phyloP scores from a whole-genome alignment of 1,139 yeast genomes.

The Sugiyamaella neomexicana region DNA sequence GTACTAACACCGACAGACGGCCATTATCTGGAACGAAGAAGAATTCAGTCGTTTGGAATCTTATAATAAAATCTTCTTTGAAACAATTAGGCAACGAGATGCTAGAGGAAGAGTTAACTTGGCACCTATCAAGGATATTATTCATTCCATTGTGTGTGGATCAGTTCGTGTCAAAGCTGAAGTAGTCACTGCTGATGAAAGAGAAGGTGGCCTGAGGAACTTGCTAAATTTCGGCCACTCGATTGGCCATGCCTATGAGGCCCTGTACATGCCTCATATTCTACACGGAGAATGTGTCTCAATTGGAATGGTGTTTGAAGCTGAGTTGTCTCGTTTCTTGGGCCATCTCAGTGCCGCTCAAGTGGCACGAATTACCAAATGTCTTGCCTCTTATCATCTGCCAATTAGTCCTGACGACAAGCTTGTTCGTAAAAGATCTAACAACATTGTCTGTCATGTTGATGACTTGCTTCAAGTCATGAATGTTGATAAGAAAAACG shows the following conservation, averaged over 20 bases:
- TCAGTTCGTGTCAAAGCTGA: conserved; percentile 89
- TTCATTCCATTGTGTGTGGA: conserved; percentile 77
- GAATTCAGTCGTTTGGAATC: conserved; percentile 84
- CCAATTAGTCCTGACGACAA: conserved; percentile 80
- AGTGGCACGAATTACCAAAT: conserved; percentile 83
- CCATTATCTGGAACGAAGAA: conserved; percentile 93
- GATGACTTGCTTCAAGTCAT: conserved; percentile 73
- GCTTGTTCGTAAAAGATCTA: conserved; percentile 66
- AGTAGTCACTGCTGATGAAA: conserved; percentile 92
- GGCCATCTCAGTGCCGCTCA: conserved; percentile 91
- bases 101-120: conserved; percentile 53
- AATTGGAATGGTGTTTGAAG: conserved; percentile 91
- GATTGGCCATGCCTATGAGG: conserved; percentile 98
- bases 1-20: conserved; percentile 51
- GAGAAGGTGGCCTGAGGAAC: conserved; percentile 93
- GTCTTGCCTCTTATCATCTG: conserved; percentile 79
- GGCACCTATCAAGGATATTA: conserved; percentile 65
- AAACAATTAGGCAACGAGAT: conserved; percentile 54
- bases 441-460: conserved; percentile 67
- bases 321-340: conserved; percentile 86
- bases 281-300: conserved; percentile 98
- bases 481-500: conserved; percentile 96
- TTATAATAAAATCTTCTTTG: conserved; percentile 66
- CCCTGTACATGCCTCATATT: conserved; percentile 91
- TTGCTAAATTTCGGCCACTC: conserved; percentile 94